Evolutionary conservation across 2,329 filamentous ascomycete genomes (phyloP).

Genomic region (Stagonosporopsis rhizophila): DNA sequence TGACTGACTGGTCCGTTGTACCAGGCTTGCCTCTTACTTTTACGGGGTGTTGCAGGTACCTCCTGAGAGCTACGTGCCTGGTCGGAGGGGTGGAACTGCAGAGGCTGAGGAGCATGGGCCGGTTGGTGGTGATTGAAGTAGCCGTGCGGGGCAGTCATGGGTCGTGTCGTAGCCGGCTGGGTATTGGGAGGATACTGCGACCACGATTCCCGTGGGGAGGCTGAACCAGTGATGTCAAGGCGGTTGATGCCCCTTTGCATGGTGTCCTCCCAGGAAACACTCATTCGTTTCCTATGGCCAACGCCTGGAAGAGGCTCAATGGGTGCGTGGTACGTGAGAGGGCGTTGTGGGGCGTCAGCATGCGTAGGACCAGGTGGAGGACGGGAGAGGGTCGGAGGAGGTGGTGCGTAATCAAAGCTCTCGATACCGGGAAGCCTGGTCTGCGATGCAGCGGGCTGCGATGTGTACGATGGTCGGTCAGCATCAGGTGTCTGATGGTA

Average conservation of each 20-base stretch:
- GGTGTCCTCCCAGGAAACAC: constrained; percentile 67
- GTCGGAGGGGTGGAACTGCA: constrained; percentile 43
- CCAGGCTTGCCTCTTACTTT: constrained; percentile 74
- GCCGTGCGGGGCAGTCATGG: constrained; percentile 49
- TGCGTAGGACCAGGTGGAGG: constrained; percentile 79
- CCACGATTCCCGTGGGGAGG: constrained; percentile 47
- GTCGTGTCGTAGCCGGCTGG: constrained; percentile 31
- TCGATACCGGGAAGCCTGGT: constrained; percentile 86
- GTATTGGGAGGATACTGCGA: constrained; percentile 38
- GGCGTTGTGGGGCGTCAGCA: constrained; percentile 64
- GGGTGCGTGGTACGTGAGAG: constrained; percentile 47
- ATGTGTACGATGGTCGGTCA: constrained; percentile 62
- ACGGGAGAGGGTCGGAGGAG: constrained; percentile 66
- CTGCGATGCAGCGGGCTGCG: constrained; percentile 63
- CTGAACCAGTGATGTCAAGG: constrained; percentile 66
- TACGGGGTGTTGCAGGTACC: constrained; percentile 60
- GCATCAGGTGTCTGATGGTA: constrained; percentile 76
- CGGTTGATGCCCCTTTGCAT: constrained; percentile 71
- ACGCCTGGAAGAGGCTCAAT: constrained; percentile 33
- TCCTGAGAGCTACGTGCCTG: constrained; percentile 48
- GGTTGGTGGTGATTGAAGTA: constrained; percentile 42
- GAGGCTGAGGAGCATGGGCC: constrained; percentile 30
- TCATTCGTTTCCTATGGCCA: constrained; percentile 43
- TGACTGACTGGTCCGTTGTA: constrained; percentile 64
- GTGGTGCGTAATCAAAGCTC: constrained; percentile 81